Conservation (phyloP, 1,139 yeast genomes). For the Kodamaea sp. region DNA sequence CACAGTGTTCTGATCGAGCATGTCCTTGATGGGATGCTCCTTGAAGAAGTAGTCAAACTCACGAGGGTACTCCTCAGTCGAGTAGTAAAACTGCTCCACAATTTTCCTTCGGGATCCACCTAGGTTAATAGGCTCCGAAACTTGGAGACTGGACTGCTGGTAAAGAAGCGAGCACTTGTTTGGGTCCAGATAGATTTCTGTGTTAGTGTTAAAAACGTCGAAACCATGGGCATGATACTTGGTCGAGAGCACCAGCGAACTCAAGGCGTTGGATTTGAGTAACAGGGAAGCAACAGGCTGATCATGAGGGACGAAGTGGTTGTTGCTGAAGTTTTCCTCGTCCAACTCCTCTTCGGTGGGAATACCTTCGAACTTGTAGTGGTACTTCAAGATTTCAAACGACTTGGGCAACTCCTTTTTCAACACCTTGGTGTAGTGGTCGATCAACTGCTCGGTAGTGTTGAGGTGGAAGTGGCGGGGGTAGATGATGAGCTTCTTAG, state of each 20-base stretch:
- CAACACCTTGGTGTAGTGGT: slow-evolving; percentile 5
- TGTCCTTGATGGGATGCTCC: slow-evolving; percentile 14
- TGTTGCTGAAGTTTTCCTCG: slow-evolving; percentile 3
- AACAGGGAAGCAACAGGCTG: background rate
- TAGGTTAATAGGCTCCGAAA: slow-evolving; percentile 9
- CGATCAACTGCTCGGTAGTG: slow-evolving; percentile 1
- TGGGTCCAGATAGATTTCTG: slow-evolving; percentile 7
- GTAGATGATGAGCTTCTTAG: slow-evolving; percentile 7
- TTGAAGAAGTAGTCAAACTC: slow-evolving; percentile 14
- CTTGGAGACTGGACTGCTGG: slow-evolving; percentile 5
- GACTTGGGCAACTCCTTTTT: slow-evolving; percentile 1
- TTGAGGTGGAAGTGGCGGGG: slow-evolving; percentile 5
- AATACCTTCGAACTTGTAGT: slow-evolving; percentile 4
- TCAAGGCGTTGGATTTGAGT: slow-evolving; percentile 1
- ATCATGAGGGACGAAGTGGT: slow-evolving; percentile 1
- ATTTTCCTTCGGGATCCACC: slow-evolving; percentile 9
- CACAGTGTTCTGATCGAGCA: slow-evolving; percentile 24
- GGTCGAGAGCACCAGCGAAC: background rate
- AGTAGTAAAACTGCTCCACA: slow-evolving; percentile 8
- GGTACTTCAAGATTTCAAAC: slow-evolving; percentile 4
- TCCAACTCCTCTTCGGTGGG: slow-evolving; percentile 5
- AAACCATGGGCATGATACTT: slow-evolving; percentile 5
- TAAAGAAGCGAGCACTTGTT: slow-evolving; percentile 9
- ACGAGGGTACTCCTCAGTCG: slow-evolving; percentile 8
- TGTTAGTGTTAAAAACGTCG: slow-evolving; percentile 9